These are phyloP conservation scores for Cladosporium sp. DNA, from an alignment of 2,329 filamentous ascomycete species.

Conservation along the genomic window DNA sequence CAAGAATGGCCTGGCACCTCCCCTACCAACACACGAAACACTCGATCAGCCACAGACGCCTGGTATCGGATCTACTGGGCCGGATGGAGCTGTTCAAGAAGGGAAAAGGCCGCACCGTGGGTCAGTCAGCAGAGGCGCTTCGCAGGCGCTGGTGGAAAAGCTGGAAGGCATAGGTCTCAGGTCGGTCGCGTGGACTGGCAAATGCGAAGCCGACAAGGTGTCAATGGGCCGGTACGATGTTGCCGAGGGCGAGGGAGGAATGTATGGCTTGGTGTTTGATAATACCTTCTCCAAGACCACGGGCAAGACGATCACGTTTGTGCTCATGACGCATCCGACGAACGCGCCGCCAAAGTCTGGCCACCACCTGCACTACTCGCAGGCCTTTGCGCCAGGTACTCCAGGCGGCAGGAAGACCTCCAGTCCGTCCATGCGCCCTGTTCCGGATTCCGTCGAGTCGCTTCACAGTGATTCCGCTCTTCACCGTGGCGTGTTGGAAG, in stretches of 20 bases:
- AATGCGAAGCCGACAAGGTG: conserved; percentile 94
- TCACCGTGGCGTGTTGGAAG: conserved; percentile 29
- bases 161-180: conserved; percentile 58
- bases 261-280: conserved; percentile 96
- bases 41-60: conserved; percentile 35
- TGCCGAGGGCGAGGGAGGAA: conserved; percentile 67
- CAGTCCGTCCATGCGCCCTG: conserved; percentile 39
- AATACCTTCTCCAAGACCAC: conserved; percentile 97
- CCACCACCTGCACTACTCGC: conserved; percentile 60
- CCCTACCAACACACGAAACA: conserved; percentile 38
- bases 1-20: conserved; percentile 49
- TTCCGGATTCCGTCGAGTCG: conserved; percentile 48
- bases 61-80: conserved; percentile 21
- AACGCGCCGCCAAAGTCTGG: conserved; percentile 70
- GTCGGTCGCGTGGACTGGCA: conserved; percentile 74
- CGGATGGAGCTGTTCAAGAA: conserved; percentile 31
- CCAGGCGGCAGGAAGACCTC: conserved; percentile 33
- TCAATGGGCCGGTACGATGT: conserved; percentile 87
- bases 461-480: conserved; percentile 36
- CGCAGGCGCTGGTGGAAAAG: conserved; percentile 64
- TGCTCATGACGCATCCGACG: conserved; percentile 88
- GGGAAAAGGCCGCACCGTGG: conserved; percentile 39
- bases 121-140: conserved; percentile 40
- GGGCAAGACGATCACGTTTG: conserved; percentile 91
- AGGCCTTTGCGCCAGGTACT: conserved; percentile 47